These are phyloP conservation scores for Auriscalpium orientale DNA, from an alignment of 768 basidiomycete species.

Conservation along the genomic window DNA sequence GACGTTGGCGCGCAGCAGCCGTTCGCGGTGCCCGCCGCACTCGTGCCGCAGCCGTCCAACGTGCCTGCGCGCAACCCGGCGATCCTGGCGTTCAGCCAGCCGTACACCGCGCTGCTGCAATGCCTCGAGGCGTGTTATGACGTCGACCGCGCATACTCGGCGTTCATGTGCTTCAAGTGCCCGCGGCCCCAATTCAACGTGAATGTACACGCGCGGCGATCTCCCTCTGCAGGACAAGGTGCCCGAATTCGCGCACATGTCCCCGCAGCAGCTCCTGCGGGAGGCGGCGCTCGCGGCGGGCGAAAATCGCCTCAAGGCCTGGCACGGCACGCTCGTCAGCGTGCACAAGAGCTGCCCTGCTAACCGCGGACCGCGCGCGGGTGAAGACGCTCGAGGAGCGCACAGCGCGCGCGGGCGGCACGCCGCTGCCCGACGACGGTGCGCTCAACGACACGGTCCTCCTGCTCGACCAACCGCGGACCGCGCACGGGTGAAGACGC, in stretches of 20 bases:
- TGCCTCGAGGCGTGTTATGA: constrained; percentile 74
- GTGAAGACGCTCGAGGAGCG: constrained; percentile 54
- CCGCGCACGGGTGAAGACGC: too few species aligned
- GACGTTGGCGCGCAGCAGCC: constrained; percentile 17
- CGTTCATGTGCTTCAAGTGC: constrained; percentile 62
- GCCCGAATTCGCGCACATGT: constrained; percentile 88
- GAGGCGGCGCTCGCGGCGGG: constrained; percentile 93
- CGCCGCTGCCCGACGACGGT: too few species aligned
- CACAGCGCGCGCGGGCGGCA: too few species aligned
- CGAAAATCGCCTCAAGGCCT: constrained; percentile 60
- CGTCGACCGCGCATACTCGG: constrained; percentile 72
- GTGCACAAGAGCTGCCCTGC: constrained; percentile 54
- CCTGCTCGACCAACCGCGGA: too few species aligned
- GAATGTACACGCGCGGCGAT: too few species aligned
- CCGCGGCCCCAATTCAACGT: too few species aligned
- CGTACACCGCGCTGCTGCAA: constrained; percentile 62
- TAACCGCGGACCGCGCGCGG: constrained; percentile 45
- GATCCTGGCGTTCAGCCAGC: constrained; percentile 35
- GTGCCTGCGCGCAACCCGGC: constrained; percentile 35
- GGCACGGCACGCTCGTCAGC: constrained; percentile 76
- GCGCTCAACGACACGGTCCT: too few species aligned
- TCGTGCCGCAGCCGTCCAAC: constrained; percentile 34
- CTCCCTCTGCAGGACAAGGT: constrained; percentile 97
- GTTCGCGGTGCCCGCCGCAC: constrained; percentile 36
- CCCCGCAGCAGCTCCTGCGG: constrained; percentile 66